A percentile compares a stretch with the other conserved stretches of the same genome.
These are phyloP conservation scores for Kwoniella sp. DNA, from an alignment of 768 basidiomycete species.

Conservation along the genomic window DNA sequence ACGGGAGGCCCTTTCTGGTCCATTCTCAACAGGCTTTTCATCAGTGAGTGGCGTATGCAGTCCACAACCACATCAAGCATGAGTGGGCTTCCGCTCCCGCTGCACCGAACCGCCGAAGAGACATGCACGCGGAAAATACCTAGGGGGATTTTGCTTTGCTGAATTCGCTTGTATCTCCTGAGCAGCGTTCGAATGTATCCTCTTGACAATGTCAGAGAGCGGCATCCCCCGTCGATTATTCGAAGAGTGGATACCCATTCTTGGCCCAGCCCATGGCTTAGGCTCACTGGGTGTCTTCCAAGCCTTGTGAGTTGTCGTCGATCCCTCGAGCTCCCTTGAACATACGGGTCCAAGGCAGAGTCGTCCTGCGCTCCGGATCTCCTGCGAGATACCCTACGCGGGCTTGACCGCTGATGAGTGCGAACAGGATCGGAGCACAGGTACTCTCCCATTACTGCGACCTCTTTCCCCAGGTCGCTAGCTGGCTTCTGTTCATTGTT, in stretches of 20 bases:
- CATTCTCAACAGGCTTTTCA: conserved; percentile 80
- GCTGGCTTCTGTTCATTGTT: conserved; percentile 86
- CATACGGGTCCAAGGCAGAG: too few species aligned
- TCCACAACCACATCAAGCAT: background rate
- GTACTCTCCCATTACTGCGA: conserved; percentile 70
- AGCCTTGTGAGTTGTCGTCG: conserved; percentile 67
- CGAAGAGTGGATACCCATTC: conserved; percentile 78
- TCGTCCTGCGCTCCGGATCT: too few species aligned
- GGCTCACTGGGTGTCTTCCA: conserved; percentile 86
- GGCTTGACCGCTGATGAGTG: too few species aligned
- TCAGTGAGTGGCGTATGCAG: conserved; percentile 61
- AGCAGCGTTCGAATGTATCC: conserved; percentile 70
- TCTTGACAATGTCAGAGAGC: conserved; percentile 79
- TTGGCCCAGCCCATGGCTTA: conserved; percentile 80
- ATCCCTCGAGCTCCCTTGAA: too few species aligned
- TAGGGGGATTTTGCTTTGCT: too few species aligned
- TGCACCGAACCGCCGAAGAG: too few species aligned
- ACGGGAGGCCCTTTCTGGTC: conserved; percentile 90
- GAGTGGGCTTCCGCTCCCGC: too few species aligned
- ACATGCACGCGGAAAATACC: too few species aligned
- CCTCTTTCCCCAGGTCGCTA: conserved; percentile 83
- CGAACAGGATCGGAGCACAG: conserved; percentile 62
- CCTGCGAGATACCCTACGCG: too few species aligned
- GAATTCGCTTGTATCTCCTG: too few species aligned
- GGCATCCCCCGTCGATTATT: conserved; percentile 73